These are phyloP conservation scores for Gyrodon lividus DNA, from an alignment of 768 basidiomycete genomes.

Conservation along the genomic window DNA sequence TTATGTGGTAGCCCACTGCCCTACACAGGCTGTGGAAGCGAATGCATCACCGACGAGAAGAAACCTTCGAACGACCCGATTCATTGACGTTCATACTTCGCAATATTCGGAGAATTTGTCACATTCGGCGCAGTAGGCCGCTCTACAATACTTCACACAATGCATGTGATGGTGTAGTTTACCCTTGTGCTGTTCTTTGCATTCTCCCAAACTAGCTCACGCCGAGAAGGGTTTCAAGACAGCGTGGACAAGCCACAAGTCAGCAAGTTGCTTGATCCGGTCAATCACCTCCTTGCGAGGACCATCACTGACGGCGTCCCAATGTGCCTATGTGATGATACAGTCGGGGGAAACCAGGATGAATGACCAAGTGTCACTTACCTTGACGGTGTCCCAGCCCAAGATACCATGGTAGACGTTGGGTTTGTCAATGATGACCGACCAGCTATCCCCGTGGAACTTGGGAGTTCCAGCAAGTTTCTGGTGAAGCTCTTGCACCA, in stretches of 20 bases:
- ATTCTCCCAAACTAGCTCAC: neutral
- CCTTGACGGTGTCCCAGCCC: conserved; percentile 39
- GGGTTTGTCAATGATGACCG: conserved; percentile 15
- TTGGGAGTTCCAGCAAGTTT: conserved; percentile 17
- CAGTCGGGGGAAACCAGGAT: neutral
- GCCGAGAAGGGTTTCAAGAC: conserved; percentile 14
- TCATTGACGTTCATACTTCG: neutral
- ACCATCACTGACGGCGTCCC: conserved; percentile 30
- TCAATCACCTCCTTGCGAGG: conserved; percentile 30
- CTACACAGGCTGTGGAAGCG: neutral
- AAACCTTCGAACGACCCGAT: neutral
- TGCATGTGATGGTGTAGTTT: neutral
- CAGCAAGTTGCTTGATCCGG: conserved; percentile 22
- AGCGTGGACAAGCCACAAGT: conserved; percentile 34
- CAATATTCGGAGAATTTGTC: neutral
- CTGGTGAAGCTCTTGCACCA: conserved; percentile 24
- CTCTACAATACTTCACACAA: neutral
- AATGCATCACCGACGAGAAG: neutral
- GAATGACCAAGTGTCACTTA: conserved; percentile 7
- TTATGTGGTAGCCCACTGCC: conserved; percentile 1
- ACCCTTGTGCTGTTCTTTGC: neutral
- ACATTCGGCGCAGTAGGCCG: neutral
- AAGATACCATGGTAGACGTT: conserved; percentile 29
- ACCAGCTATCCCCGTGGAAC: conserved; percentile 34
- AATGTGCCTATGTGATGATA: conserved; percentile 31